Conservation (phyloP, 2,329 filamentous ascomycete genomes). For the Botrytis medusae region DNA sequence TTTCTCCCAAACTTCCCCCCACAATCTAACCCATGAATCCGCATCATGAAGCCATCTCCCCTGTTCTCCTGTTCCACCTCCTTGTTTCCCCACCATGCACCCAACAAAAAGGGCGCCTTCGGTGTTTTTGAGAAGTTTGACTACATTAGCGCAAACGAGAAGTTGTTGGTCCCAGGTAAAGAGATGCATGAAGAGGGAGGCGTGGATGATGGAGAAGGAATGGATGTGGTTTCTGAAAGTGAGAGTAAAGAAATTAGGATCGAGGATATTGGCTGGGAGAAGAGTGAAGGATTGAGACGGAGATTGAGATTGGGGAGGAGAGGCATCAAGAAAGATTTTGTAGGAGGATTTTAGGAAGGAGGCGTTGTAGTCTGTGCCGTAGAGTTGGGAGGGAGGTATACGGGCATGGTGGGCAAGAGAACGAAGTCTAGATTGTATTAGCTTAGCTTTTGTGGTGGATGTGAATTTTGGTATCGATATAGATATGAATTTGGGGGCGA, state of each 20-base stretch:
- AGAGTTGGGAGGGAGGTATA: conserved; percentile 37
- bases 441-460: neutral
- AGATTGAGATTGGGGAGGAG: neutral
- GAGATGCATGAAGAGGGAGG: conserved; percentile 23
- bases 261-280: conserved; percentile 18
- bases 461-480: neutral
- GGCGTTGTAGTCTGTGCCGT: conserved; percentile 39
- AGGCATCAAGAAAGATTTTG: conserved; percentile 43
- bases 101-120: conserved; percentile 18
- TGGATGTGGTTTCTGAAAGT: conserved; percentile 15
- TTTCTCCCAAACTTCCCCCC: conserved; percentile 16
- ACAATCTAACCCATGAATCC: conserved; percentile 17
- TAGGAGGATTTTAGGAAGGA: conserved; percentile 42
- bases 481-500: neutral
- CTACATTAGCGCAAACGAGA: conserved; percentile 11
- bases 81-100: conserved; percentile 13
- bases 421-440: conserved; percentile 34
- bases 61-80: conserved; percentile 14
- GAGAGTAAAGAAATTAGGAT: conserved; percentile 19
- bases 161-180: conserved; percentile 24
- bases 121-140: neutral
- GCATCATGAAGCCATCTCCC: conserved; percentile 21
- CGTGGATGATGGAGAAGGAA: conserved; percentile 22
- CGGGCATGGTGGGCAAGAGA: conserved; percentile 41
- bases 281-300: conserved; percentile 2